Conservation (phyloP, 2,329 filamentous ascomycete genomes). For the Cercospora berteroae region DNA sequence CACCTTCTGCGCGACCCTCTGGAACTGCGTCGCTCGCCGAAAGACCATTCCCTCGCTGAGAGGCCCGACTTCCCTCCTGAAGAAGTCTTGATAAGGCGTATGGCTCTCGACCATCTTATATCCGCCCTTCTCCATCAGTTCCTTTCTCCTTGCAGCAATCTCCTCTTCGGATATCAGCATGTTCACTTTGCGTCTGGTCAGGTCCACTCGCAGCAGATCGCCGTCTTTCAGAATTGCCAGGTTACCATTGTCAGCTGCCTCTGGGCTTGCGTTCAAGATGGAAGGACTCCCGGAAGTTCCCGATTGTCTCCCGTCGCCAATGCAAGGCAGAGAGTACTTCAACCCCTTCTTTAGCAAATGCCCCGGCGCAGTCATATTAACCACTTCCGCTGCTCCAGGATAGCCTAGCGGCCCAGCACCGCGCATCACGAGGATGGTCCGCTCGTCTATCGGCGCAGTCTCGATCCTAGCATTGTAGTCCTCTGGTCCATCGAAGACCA, state of each 20-base stretch:
- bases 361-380: conserved; percentile 37
- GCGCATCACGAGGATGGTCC: conserved; percentile 35
- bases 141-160: conserved; percentile 41
- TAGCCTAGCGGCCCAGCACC: conserved; percentile 35
- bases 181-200: conserved; percentile 51
- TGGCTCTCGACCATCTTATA: conserved; percentile 32
- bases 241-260: conserved; percentile 56
- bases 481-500: conserved; percentile 36
- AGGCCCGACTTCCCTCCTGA: conserved; percentile 33
- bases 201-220: conserved; percentile 52
- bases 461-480: conserved; percentile 33
- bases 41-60: conserved; percentile 37
- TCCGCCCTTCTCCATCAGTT: conserved; percentile 30
- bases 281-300: conserved; percentile 56
- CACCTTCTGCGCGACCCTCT: conserved; percentile 31
- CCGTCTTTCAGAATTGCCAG: conserved; percentile 52
- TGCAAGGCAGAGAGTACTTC: conserved; percentile 48
- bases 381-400: conserved; percentile 35
- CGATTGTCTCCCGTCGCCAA: conserved; percentile 56
- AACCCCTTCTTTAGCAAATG: conserved; percentile 33
- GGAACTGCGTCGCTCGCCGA: conserved; percentile 28
- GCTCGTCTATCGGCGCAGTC: conserved; percentile 32
- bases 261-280: conserved; percentile 57
- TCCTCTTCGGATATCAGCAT: conserved; percentile 48
- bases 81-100: conserved; percentile 35